Evolutionary conservation across 75 land plant species (phyloP), one percentile per base, ranked within the genome.

Genomic region (Selaginella moellendorffii): DNA sequence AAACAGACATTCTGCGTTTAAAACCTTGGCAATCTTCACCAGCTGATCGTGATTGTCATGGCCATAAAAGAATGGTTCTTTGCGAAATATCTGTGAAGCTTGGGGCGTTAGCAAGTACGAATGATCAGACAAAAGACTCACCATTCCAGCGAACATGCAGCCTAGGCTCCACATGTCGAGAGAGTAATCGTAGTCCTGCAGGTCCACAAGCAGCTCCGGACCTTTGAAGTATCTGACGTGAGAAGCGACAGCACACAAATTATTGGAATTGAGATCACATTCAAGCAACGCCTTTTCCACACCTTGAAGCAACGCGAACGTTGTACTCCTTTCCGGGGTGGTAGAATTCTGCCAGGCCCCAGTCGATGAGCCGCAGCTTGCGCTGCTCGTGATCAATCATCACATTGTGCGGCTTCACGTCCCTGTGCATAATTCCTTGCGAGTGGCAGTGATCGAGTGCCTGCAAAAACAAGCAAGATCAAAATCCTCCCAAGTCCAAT

Each of bases 121-220:
- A n/a, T n/a, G n/a, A n/a, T n/a, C n/a, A n/a, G n/a, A n/a, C n/a
- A 61, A 27, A 68, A 26, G 23, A 30, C 61, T 73, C 60, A 88
- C 96, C 96, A 90, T 90, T 69, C 96, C 96, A 61, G 96, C 96
- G 78, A 90, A 90, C 96, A 90, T 90, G 80, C 96, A 90, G 42
- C 96, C 96, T 71, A 90, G 81, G 76, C 96, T 90, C 93, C 96
- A 89, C 93, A 90, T 82, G 71, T 90, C 96, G 67, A 87, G 69
- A 31, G 96, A 87, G 65, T 90, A 90, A 66, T 90, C 96, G 74
- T 87, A 90, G 61, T 88, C 95, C 73, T 88, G 90, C 22, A 88
- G 72, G 65, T 86, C 95, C 24, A 86, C 90, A 28, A 86, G 77
- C 9, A 86, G 78, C 72, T 88, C 95, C 0, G 95, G 90, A 1